A percentile compares a stretch with the other conserved stretches of the same genome.
Conservation (phyloP, 352 stramenopile species). For the Peronospora farinosa region DNA sequence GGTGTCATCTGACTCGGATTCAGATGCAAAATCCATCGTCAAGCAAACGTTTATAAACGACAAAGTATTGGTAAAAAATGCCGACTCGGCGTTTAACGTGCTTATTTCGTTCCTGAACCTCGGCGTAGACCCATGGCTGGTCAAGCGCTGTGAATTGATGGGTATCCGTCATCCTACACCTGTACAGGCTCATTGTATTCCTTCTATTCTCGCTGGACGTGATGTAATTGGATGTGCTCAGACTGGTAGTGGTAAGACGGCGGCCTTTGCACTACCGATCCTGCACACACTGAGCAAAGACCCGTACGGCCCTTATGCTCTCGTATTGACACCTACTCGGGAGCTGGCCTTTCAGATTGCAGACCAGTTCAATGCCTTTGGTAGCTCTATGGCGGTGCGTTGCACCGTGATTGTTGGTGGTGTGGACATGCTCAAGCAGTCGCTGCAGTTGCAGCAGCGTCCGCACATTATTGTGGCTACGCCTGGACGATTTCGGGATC, state of each 20-base stretch:
- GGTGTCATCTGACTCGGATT: conserved; percentile 1
- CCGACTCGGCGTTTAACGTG: conserved; percentile 32
- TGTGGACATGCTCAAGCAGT: conserved; percentile 91
- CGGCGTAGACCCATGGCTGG: conserved; percentile 82
- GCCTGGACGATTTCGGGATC: conserved; percentile 90
- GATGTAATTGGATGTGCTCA: conserved; percentile 91
- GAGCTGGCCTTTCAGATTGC: conserved; percentile 98
- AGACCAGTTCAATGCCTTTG: conserved; percentile 95
- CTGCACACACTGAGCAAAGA: conserved; percentile 92
- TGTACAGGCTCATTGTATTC: conserved; percentile 89
- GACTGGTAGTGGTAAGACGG: conserved; percentile 97
- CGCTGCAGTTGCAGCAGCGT: conserved; percentile 78
- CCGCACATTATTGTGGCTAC: conserved; percentile 97
- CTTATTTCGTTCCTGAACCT: conserved; percentile 81
- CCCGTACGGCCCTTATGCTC: conserved; percentile 91
- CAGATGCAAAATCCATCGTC: background rate
- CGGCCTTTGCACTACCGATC: conserved; percentile 96
- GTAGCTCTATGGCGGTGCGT: conserved; percentile 87
- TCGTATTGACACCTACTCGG: conserved; percentile 95
- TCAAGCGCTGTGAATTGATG: conserved; percentile 77
- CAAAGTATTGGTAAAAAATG: conserved; percentile 40
- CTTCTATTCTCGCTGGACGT: conserved; percentile 81
- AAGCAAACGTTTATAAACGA: conserved; percentile 13
- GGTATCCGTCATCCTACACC: conserved; percentile 85
- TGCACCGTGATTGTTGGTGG: conserved; percentile 93